phyloP scores from a whole-genome alignment of 139 green algal species.

The Ettlia oleoabundans region DNA sequence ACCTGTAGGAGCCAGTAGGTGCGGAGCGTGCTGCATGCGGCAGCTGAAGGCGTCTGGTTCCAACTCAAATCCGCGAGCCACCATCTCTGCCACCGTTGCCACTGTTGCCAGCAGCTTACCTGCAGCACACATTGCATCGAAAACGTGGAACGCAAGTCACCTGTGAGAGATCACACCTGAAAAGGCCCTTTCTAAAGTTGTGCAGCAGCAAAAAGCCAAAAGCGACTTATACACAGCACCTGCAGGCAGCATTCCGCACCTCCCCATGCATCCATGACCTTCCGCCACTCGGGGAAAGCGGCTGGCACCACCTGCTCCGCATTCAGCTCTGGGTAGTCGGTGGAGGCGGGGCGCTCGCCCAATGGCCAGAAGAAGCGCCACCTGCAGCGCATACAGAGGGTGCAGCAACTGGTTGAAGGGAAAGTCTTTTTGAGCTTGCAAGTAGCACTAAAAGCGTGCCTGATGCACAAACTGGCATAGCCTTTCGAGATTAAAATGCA shows the following conservation, averaged over 20 bases:
- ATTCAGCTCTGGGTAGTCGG: constrained; percentile 80
- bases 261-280: constrained; percentile 88
- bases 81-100: constrained; percentile 57
- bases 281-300: constrained; percentile 82
- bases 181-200: no score
- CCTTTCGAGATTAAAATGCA: no score
- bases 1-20: constrained; percentile 93
- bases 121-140: neutral
- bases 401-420: no score
- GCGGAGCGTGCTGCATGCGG: constrained; percentile 80
- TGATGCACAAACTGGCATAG: no score
- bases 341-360: constrained; percentile 10
- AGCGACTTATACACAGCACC: neutral
- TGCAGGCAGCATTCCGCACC: constrained; percentile 9
- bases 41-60: constrained; percentile 65
- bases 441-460: no score
- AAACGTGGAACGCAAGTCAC: no score
- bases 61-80: constrained; percentile 79
- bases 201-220: no score
- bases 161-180: no score
- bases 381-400: no score
- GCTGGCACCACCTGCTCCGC: constrained; percentile 72
- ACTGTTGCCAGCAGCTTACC: constrained; percentile 43
- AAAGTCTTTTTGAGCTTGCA: no score
- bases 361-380: constrained; percentile 91